Evolutionary conservation across 2,329 filamentous ascomycete species (phyloP), one percentile per base, ranked within the genome.

Genomic region (Aspergillus tamarii): DNA sequence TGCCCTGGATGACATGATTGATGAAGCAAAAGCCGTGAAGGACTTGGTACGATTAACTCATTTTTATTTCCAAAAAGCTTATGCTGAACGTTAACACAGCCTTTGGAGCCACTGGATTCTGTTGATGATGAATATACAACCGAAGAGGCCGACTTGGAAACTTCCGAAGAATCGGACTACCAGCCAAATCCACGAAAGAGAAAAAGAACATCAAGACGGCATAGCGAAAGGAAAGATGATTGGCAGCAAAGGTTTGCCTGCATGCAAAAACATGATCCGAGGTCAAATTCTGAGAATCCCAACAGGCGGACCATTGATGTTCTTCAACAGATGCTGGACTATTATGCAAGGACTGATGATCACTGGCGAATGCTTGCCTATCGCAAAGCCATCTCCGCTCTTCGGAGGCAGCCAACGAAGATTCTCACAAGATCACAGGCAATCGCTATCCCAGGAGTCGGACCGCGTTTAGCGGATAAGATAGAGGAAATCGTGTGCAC

Each of bases 401-500:
- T 98, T 14, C 87, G 87, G 52, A 88, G 87, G 55, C 90, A 94
- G 65, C 74, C 80, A 0, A 73, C 72, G 23, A 89, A 88, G 72
- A 86, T 97, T 63, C 81, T 77, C 4, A 94, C 90, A 0, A 88
- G 86, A 63, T 84, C 88, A 56, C 85, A 96, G 75, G 94, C 94
- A 0, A 79, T 84, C 12, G 76, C 79, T 2, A 83, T 97, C 1
- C 87, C 88, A 0, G 85, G 84, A 63, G 88, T 97, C 41, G 94
- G 94, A 9, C 71, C 82, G 12, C 85, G 91, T 1, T 81, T 97
- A 1, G 93, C 93, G 0, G 83, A 86, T 30, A 97, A 97, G 76
- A 95, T 98, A 66, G 92, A 95, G 71, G 94, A 97, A 74, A 96
- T 97, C 50, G 91, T 88, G 2, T 83, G 84, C 45, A 97, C 92